Evolutionary conservation across 768 basidiomycete species (phyloP), one percentile per base, ranked within the genome.

Genomic region (Mycena latifolia): DNA sequence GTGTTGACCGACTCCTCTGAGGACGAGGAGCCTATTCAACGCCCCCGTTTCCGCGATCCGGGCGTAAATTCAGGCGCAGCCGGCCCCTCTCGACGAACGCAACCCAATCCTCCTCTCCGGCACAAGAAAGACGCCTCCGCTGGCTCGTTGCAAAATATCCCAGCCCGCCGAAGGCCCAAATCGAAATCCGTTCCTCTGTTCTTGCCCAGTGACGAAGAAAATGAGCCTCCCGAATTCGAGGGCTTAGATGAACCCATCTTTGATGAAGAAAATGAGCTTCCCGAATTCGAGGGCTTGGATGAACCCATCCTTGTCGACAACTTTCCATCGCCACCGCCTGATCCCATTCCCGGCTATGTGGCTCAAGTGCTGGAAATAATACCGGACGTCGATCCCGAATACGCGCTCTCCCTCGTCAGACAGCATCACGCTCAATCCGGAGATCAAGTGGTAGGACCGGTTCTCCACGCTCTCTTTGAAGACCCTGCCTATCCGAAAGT

Each of bases 381-480:
- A 15, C 92, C 92, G 0, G 90, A 93, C 69, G 89, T 92, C 25
- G 81, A 85, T 24, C 87, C 89, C 0, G 78, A 81, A 3, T 83
- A 92, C 67, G 84, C 84, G 15, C 72, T 81, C 25, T 66, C 74
- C 1, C 85, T 92, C 33, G 72, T 92, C 31, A 76, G 81, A 39
- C 72, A 81, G 47, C 78, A 85, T 65, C 73, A 84, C 29, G 76
- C 79, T 5, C 70, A 76, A 5, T 76, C 79, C 46, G 60, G 69
- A 5, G 78, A 79, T 1, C 68, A 79, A 17, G 82, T 86, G 45
- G 80, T 88, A 39, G 85, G 90, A 71, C 75, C 77, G 8, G 85
- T 91, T 0, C 67, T 94, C 11, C 86, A 91, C 54, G 69, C 77
- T 10, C 81, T 94, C 0, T 86, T 93, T 54, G 92, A 93, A 65